phyloP scores from a whole-genome alignment of 371 early-diverging fungal species.

The Blastocladiella emersonii region DNA sequence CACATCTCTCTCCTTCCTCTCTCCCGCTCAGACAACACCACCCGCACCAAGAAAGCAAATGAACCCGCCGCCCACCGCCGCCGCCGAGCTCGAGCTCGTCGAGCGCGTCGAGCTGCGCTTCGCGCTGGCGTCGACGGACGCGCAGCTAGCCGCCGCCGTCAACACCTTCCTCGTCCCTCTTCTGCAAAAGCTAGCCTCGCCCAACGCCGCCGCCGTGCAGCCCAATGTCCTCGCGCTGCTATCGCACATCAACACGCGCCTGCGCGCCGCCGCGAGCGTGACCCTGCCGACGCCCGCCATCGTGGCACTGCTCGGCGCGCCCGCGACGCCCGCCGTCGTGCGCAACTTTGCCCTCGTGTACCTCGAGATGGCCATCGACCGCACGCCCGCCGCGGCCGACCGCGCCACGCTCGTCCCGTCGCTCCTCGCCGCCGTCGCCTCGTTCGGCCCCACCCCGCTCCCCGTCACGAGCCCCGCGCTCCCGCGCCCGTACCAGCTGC shows the following conservation, averaged over 20 bases:
- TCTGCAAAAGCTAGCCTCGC: conserved; percentile 51
- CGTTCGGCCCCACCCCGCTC: not conserved
- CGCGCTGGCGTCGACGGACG: conserved; percentile 63
- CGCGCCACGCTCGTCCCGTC: not conserved
- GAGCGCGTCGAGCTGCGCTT: conserved; percentile 75
- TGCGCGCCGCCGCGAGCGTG: conserved; percentile 44
- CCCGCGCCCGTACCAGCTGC: no score
- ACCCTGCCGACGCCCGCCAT: conserved; percentile 47
- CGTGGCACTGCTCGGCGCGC: conserved; percentile 27
- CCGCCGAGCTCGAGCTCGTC: no score
- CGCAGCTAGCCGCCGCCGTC: conserved; percentile 54
- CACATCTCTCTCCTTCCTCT: no score
- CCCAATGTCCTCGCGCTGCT: conserved; percentile 57
- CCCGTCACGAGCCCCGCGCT: not conserved
- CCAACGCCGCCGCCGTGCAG: conserved; percentile 12
- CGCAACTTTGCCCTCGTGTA: conserved; percentile 58
- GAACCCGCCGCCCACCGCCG: no score
- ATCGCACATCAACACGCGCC: conserved; percentile 64
- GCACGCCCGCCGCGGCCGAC: conserved; percentile 7
- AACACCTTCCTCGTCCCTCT: conserved; percentile 56
- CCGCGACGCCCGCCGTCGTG: conserved; percentile 31
- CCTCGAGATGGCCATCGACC: conserved; percentile 50
- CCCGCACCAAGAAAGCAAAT: no score
- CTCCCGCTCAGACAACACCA: no score
- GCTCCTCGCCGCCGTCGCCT: conserved; percentile 2